These are phyloP conservation scores for Musa beccarii DNA, from an alignment of 176 grass and related monocot species.

Conservation along the genomic window DNA sequence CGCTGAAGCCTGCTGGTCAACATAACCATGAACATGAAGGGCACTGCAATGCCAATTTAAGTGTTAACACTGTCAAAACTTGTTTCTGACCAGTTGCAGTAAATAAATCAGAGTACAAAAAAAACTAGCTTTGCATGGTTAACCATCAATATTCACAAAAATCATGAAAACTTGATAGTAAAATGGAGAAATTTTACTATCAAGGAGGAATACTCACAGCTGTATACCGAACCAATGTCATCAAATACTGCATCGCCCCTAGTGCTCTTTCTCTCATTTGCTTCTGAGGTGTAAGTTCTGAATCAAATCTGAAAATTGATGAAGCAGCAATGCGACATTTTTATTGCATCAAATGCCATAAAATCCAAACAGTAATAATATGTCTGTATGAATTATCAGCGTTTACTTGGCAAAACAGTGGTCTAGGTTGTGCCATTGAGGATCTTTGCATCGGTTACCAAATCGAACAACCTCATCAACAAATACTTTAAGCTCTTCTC, in stretches of 20 bases:
- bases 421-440: conserved; percentile 82
- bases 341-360: neutral
- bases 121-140: neutral
- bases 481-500: conserved; percentile 65
- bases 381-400: conserved; percentile 8
- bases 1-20: too few relatives aligned
- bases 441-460: conserved; percentile 82
- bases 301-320: conserved; percentile 66
- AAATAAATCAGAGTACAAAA: neutral
- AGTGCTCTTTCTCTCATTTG: conserved; percentile 59
- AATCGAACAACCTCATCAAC: conserved; percentile 65
- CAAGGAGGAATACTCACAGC: conserved; percentile 41
- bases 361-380: neutral
- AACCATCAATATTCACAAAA: neutral
- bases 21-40: too few relatives aligned
- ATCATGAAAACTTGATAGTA: neutral
- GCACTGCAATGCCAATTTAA: neutral
- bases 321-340: conserved; percentile 6
- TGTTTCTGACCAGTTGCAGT: too few relatives aligned
- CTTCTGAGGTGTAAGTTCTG: conserved; percentile 44
- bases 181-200: neutral
- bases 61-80: neutral
- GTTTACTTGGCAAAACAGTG: conserved; percentile 80
- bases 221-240: conserved; percentile 66
- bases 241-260: conserved; percentile 55